phyloP scores from a whole-genome alignment of 1,284 basidiomycete species.

The Tausonia pullulans region DNA sequence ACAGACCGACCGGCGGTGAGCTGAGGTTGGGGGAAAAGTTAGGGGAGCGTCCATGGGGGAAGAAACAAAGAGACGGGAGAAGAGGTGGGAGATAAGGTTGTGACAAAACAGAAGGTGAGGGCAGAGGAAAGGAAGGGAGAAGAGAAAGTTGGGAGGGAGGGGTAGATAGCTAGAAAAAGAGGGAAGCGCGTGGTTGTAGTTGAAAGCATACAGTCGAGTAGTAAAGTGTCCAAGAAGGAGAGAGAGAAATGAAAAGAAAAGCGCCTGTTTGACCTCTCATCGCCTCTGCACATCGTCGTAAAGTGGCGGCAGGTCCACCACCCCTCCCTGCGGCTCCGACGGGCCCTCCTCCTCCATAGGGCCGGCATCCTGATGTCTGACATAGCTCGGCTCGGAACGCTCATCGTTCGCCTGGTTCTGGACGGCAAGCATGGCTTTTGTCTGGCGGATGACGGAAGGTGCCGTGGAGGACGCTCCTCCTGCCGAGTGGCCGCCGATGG shows the following conservation, averaged over 20 bases:
- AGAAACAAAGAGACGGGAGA: neutral
- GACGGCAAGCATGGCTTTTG: slow-evolving; percentile 14
- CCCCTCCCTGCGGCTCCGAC: neutral
- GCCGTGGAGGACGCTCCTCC: slow-evolving; percentile 2
- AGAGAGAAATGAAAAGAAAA: neutral
- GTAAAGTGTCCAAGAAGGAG: neutral
- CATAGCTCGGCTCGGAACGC: slow-evolving; percentile 4
- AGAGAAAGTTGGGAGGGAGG: neutral
- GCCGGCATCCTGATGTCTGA: slow-evolving; percentile 6
- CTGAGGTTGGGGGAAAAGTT: too few relatives aligned
- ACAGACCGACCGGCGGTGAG: too few relatives aligned
- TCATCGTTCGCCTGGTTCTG: slow-evolving; percentile 11
- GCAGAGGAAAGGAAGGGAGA: neutral
- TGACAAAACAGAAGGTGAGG: neutral
- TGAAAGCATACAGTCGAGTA: neutral
- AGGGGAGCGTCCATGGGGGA: neutral
- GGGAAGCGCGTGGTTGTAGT: neutral
- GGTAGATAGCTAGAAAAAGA: neutral
- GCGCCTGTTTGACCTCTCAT: neutral
- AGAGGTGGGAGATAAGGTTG: neutral
- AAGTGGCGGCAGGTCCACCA: slow-evolving; percentile 13
- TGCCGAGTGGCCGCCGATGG: neutral
- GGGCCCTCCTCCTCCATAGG: slow-evolving; percentile 11
- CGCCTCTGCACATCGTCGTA: slow-evolving; percentile 8
- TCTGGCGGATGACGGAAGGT: slow-evolving; percentile 2